Conservation (phyloP, 2,329 filamentous ascomycete species). For the Ascochyta fabae region DNA sequence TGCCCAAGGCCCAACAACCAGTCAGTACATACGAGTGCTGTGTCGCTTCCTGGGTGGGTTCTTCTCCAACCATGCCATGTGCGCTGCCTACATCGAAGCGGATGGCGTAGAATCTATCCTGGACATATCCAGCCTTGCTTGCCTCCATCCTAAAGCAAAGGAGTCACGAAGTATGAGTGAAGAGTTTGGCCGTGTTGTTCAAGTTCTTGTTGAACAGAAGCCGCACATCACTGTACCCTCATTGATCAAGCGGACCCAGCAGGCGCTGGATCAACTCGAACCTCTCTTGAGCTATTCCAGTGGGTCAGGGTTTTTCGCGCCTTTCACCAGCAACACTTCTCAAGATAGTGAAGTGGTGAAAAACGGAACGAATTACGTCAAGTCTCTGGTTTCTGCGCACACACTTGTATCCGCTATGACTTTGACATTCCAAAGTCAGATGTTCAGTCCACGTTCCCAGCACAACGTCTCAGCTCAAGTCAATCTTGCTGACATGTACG, state of each 20-base stretch:
- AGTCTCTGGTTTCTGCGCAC: slow-evolving; percentile 78
- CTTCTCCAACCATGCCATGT: slow-evolving; percentile 75
- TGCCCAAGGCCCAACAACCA: slow-evolving; percentile 60
- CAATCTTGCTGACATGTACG: slow-evolving; percentile 86
- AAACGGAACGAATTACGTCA: slow-evolving; percentile 77
- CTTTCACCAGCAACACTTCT: slow-evolving; percentile 56
- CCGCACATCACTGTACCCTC: slow-evolving; percentile 83
- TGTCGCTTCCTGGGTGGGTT: slow-evolving; percentile 80
- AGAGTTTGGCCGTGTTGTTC: slow-evolving; percentile 75
- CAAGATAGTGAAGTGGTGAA: slow-evolving; percentile 49
- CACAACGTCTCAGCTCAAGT: slow-evolving; percentile 73
- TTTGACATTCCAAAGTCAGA: slow-evolving; percentile 71
- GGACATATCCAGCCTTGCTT: slow-evolving; percentile 82
- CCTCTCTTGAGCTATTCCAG: slow-evolving; percentile 65
- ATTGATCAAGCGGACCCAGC: slow-evolving; percentile 75
- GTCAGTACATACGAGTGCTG: slow-evolving; percentile 75
- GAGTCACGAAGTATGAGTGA: slow-evolving; percentile 66
- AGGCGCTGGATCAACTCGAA: slow-evolving; percentile 70
- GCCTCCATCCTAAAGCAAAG: slow-evolving; percentile 75
- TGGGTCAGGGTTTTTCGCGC: slow-evolving; percentile 70
- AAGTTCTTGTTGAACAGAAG: slow-evolving; percentile 79
- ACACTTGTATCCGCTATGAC: slow-evolving; percentile 77
- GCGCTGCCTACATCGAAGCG: slow-evolving; percentile 74
- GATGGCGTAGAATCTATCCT: slow-evolving; percentile 85
- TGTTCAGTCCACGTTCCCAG: slow-evolving; percentile 68